Percentiles rank a stretch among this genome's conserved stretches.
phyloP scores from a whole-genome alignment of 1,139 yeast genomes.

The Nadsonia commutata region DNA sequence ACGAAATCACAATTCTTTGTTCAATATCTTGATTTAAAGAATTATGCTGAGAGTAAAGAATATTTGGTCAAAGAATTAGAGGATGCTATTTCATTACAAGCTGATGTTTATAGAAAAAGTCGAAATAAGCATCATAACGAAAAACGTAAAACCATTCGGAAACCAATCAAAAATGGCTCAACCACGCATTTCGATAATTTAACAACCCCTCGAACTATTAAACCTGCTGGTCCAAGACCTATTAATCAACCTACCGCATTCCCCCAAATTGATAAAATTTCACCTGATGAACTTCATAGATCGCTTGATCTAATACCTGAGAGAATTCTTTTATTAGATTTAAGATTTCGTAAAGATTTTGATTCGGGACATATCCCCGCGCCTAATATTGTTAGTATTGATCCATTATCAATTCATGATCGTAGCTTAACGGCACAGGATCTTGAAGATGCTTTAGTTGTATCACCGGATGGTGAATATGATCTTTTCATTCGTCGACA shows the following conservation, averaged over 20 bases:
- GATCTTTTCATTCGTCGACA: conserved; percentile 36
- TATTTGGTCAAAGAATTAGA: not conserved
- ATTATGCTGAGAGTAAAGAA: not conserved
- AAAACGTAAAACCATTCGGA: too few species aligned
- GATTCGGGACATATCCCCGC: conserved; percentile 44
- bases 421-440: conserved; percentile 39
- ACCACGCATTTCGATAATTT: too few species aligned
- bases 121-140: too few species aligned
- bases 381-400: conserved; percentile 48
- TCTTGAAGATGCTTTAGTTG: conserved; percentile 40
- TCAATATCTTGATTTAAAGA: not conserved
- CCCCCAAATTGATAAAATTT: not conserved
- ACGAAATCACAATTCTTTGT: not conserved
- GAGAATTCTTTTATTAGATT: conserved; percentile 43
- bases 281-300: not conserved
- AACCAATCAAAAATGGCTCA: too few species aligned
- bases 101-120: too few species aligned
- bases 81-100: too few species aligned
- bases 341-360: conserved; percentile 44
- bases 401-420: conserved; percentile 39
- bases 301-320: conserved; percentile 9
- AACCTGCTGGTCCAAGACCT: not conserved
- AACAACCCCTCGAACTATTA: too few species aligned
- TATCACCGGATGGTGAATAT: conserved; percentile 37
- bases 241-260: not conserved